Conservation (phyloP, 148 eudicot genomes). For the Silene uniflora region DNA sequence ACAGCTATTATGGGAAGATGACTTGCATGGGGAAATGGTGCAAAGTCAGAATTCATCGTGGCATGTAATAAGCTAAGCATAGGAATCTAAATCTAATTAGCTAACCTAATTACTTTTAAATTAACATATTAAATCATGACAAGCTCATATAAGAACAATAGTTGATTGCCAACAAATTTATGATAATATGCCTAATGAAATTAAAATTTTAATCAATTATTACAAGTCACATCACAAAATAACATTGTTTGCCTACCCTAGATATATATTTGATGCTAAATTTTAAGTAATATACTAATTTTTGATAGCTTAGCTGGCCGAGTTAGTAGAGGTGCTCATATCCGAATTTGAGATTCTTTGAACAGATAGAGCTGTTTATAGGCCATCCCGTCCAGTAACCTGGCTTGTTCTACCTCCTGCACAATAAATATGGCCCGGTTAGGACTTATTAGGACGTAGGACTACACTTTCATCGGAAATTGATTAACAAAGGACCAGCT, state of each 20-base stretch:
- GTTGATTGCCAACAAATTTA: constrained; percentile 13
- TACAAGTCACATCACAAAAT: constrained; percentile 14
- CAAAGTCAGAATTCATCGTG: constrained; percentile 31
- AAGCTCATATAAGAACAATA: constrained; percentile 15
- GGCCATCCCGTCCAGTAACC: too few relatives aligned
- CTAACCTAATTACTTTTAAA: constrained; percentile 6
- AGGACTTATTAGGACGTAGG: too few relatives aligned
- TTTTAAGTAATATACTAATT: too few relatives aligned
- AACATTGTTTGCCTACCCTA: constrained; percentile 14
- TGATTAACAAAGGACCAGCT: too few relatives aligned
- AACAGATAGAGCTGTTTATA: too few relatives aligned
- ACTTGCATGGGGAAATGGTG: constrained; percentile 25
- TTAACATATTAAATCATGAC: constrained; percentile 4
- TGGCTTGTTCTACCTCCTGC: too few relatives aligned
- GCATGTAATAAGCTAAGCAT: constrained; percentile 17
- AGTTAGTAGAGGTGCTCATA: too few relatives aligned
- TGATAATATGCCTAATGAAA: background rate
- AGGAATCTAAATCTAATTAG: constrained; percentile 21
- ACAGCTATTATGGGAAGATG: constrained; percentile 27
- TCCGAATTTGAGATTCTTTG: too few relatives aligned
- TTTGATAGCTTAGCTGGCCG: too few relatives aligned
- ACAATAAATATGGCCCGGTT: too few relatives aligned
- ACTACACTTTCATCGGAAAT: too few relatives aligned
- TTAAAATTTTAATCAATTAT: background rate
- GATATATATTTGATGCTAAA: background rate